These are phyloP conservation scores for Warburgia ugandensis DNA, from an alignment of 164 flowering plant genomes.

Conservation along the genomic window DNA sequence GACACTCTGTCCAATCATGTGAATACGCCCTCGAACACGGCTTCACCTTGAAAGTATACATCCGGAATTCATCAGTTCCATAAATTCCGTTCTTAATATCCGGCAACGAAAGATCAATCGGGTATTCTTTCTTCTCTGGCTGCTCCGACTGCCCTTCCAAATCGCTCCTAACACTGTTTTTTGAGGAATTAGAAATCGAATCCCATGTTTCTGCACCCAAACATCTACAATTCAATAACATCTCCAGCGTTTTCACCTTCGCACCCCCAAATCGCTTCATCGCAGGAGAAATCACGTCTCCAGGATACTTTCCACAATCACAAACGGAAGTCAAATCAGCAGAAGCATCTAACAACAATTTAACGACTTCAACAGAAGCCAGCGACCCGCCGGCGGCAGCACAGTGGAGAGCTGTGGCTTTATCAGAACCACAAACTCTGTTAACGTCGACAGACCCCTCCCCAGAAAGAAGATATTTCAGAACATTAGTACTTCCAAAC, in stretches of 20 bases:
- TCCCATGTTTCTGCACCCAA: constrained; percentile 6
- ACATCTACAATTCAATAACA: constrained; percentile 38
- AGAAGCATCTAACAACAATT: constrained; percentile 51
- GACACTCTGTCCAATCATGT: constrained; percentile 98
- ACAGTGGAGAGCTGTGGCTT: constrained; percentile 86
- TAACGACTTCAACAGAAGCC: constrained; percentile 37
- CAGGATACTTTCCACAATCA: constrained; percentile 45
- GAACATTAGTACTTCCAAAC: constrained; percentile 57
- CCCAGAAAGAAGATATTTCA: constrained; percentile 42
- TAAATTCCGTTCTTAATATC: constrained; percentile 79
- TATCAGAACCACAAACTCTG: constrained; percentile 54
- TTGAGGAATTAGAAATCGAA: constrained; percentile 4
- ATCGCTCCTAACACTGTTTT: neutral
- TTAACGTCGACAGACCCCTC: constrained; percentile 48
- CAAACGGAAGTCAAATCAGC: constrained; percentile 46
- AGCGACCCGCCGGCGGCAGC: constrained; percentile 77
- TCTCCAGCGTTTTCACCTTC: constrained; percentile 31
- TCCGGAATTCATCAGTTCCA: constrained; percentile 84
- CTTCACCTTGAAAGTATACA: constrained; percentile 88
- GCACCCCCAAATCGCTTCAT: constrained; percentile 21
- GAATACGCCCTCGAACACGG: constrained; percentile 93
- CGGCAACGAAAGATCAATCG: constrained; percentile 58
- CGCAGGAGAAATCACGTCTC: constrained; percentile 33
- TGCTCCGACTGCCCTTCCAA: neutral
- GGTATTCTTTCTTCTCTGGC: constrained; percentile 70